Base-by-base conservation (phyloP, 2,329 filamentous ascomycete genomes). In the Curvularia lunata region DNA sequence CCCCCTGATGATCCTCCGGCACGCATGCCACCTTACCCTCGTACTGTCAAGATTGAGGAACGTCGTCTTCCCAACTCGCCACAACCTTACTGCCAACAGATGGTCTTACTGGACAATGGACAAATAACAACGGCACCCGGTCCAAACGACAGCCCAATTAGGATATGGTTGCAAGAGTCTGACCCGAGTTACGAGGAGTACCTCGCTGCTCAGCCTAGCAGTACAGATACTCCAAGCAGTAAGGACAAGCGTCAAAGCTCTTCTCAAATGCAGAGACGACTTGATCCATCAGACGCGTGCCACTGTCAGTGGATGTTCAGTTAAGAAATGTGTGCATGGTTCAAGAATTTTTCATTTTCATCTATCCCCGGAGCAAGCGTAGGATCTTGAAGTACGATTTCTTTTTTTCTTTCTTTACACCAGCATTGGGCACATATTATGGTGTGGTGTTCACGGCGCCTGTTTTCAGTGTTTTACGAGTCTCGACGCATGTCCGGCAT, bases 21-120 rank as follows among this genome's bases (percentile, higher is more conserved):
- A 19, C 64, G 69, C 56, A 65, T 72, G 57, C 68, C 71, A 19
- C 67, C 69, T 2, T 84, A 84, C 63, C 86, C 87, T 1, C 86
- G 84, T 49, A 80, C 85, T 25, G 80, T 89, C 66, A 90, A 90
- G 74, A 81, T 90, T 45, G 85, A 88, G 71, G 87, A 90, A 73
- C 84, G 86, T 50, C 83, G 88, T 23, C 70, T 84, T 18, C 75
- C 79, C 7, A 76, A 79, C 42, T 75, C 79, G 5, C 71, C 78
- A 8, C 67, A 79, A 49, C 84, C 87, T 1, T 89, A 88, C 71
- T 90, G 88, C 68, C 82, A 88, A 66, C 84, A 88, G 68, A 88
- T 88, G 81, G 79, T 84, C 60, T 79, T 90, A 12, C 75, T 86
- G 53, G 74, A 83, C 47, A 78, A 86, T 61, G 83, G 83, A 28